Percentiles rank a stretch among this genome's conserved stretches.
Evolutionary conservation across 2,329 filamentous ascomycete species (phyloP).

Genomic region (Ophiosphaerella korrae): DNA sequence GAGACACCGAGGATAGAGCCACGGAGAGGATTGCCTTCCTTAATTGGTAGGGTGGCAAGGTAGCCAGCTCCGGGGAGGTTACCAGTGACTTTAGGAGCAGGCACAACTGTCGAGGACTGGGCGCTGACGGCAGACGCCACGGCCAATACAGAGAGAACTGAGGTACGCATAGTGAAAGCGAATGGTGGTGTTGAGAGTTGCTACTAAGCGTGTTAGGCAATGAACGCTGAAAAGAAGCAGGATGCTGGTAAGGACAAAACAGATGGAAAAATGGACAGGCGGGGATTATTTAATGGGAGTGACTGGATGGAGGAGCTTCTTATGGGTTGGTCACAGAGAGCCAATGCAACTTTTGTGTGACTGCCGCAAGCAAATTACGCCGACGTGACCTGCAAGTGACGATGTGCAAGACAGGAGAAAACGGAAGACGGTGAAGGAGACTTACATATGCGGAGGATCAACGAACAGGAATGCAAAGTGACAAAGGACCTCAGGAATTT

Average conservation of each 20-base stretch:
- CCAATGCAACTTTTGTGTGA: conserved; percentile 1
- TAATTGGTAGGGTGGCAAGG: conserved; percentile 45
- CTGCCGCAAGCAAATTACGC: conserved; percentile 1
- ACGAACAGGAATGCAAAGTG: neutral
- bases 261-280: neutral
- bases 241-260: neutral
- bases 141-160: conserved; percentile 36
- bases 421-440: neutral
- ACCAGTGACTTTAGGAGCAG: conserved; percentile 41
- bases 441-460: neutral
- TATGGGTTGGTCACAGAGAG: neutral
- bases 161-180: conserved; percentile 35
- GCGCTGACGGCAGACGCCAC: conserved; percentile 35
- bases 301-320: neutral
- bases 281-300: neutral
- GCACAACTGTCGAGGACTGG: conserved; percentile 29
- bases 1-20: conserved; percentile 44
- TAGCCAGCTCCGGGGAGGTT: conserved; percentile 50
- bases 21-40: conserved; percentile 36
- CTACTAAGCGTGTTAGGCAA: conserved; percentile 17
- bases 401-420: too few species aligned
- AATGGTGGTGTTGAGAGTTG: conserved; percentile 8
- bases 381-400: neutral
- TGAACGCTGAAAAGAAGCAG: conserved; percentile 6
- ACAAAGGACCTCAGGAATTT: neutral